These are phyloP conservation scores for Trichoderma atroviride DNA, from an alignment of 2,329 filamentous ascomycete genomes.

Conservation along the genomic window DNA sequence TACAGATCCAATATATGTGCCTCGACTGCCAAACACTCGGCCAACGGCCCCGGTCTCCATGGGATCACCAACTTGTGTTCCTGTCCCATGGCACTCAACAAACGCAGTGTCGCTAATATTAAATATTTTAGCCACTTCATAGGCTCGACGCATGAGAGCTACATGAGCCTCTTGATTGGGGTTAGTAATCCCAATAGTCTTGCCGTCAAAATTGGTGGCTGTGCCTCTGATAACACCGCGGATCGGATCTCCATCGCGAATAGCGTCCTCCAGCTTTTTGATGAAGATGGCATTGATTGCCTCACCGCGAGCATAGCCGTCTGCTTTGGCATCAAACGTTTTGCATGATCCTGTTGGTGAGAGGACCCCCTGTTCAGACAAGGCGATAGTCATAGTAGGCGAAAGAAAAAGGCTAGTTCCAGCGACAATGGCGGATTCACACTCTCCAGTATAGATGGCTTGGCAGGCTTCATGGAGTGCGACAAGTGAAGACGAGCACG, in stretches of 20 bases:
- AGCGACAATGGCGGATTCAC: slow-evolving; percentile 36
- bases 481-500: slow-evolving; percentile 43
- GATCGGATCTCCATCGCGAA: slow-evolving; percentile 50
- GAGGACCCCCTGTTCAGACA: slow-evolving; percentile 43
- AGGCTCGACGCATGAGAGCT: slow-evolving; percentile 38
- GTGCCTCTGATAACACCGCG: slow-evolving; percentile 45
- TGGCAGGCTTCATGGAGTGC: slow-evolving; percentile 43
- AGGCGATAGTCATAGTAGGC: slow-evolving; percentile 33
- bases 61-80: slow-evolving; percentile 44
- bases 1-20: slow-evolving; percentile 37
- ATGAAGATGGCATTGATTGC: slow-evolving; percentile 49
- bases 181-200: slow-evolving; percentile 43
- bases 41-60: slow-evolving; percentile 42
- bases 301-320: slow-evolving; percentile 57
- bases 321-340: slow-evolving; percentile 48
- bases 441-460: slow-evolving; percentile 34
- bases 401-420: slow-evolving; percentile 38
- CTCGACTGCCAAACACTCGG: slow-evolving; percentile 35
- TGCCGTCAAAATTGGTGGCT: slow-evolving; percentile 48
- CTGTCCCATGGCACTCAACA: slow-evolving; percentile 47
- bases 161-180: slow-evolving; percentile 43
- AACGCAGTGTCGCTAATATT: slow-evolving; percentile 37
- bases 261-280: slow-evolving; percentile 50
- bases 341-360: slow-evolving; percentile 39
- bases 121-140: slow-evolving; percentile 35